Base-by-base conservation (phyloP, 2,329 filamentous ascomycete species). In the Tolypocladium amazonense region DNA sequence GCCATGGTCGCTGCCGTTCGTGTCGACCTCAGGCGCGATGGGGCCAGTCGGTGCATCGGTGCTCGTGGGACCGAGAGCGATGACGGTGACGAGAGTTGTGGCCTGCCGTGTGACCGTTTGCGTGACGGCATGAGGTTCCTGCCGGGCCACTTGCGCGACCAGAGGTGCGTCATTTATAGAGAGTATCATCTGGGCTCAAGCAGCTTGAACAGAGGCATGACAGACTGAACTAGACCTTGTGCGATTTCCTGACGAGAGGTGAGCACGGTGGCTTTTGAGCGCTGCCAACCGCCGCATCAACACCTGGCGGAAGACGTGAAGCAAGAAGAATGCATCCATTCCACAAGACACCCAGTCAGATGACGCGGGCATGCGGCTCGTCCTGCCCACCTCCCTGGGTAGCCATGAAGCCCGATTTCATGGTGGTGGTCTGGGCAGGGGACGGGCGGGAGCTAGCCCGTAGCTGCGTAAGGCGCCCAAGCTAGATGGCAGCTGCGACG, bases 361-460 rank as follows among this genome's bases (percentile, higher is more conserved):
- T 64, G 62, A 64, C 54, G 56, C 25, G 62, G 38, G 57, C 62
- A 64, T 64, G 62, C 58, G 61, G 58, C 33, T 60, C 8, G 25
- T 45, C n/a, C 59, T 58, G 55, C 59, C 59, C 59, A 63, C 59
- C 58, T 55, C 58, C 50, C 54, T 14, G 3, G 4, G 50, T n/a
- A 3, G 50, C 50, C 27, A 27, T 4, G 47, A 35, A 53, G 50
- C 50, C 50, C 50, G 11, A 3, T n/a, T 53, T 39, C 38, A n/a
- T 12, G 35, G 11, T 6, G 35, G 20, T 41, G n/a, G 11, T 11
- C 54, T 23, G 11, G 18, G 37, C 54, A 54, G 47, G 25, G 11
- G 50, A 54, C 15, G 14, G 50, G 23, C 50, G 30, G 50, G 11
- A 35, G 5, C 30, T 23, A 54, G 30, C 30, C 50, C 20, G 50